Percentiles rank a stretch among this genome's conserved stretches.
phyloP scores from a whole-genome alignment of 306 rosid species.

The Gastrolobium villosum region DNA sequence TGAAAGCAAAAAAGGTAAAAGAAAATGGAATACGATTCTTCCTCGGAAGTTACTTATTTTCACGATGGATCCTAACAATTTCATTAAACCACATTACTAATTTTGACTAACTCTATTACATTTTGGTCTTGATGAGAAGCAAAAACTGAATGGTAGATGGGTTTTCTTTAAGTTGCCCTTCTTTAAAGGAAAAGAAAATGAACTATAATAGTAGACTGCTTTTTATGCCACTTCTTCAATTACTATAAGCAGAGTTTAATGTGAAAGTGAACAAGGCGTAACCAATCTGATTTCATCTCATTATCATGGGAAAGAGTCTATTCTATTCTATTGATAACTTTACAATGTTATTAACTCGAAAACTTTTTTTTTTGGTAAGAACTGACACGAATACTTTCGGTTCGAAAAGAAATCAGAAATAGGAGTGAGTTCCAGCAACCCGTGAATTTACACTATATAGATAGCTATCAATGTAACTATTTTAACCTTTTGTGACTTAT shows the following conservation, averaged over 20 bases:
- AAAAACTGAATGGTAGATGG: background rate
- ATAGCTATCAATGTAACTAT: background rate
- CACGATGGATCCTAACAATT: conserved; percentile 40
- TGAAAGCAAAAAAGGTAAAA: conserved; percentile 29
- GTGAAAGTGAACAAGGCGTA: background rate
- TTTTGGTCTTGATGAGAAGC: conserved; percentile 2
- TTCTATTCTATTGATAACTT: too few relatives aligned
- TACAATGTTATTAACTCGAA: background rate
- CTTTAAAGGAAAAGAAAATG: conserved; percentile 13
- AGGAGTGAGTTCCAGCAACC: background rate
- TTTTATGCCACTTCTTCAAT: conserved; percentile 11
- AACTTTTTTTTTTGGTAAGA: too few relatives aligned
- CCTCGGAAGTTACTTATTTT: conserved; percentile 24
- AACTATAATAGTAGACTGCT: background rate
- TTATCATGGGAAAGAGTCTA: conserved; percentile 5
- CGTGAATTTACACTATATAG: conserved; percentile 12
- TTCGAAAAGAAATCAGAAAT: background rate
- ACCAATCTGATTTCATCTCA: background rate
- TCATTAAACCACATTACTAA: background rate
- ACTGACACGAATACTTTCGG: background rate
- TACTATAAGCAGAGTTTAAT: background rate
- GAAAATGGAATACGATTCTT: conserved; percentile 40
- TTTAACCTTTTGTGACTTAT: background rate
- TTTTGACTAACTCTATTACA: background rate
- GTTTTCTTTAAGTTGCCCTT: background rate